Evolutionary conservation across 2,329 filamentous ascomycete species (phyloP).

Genomic region (Alternaria sp.): DNA sequence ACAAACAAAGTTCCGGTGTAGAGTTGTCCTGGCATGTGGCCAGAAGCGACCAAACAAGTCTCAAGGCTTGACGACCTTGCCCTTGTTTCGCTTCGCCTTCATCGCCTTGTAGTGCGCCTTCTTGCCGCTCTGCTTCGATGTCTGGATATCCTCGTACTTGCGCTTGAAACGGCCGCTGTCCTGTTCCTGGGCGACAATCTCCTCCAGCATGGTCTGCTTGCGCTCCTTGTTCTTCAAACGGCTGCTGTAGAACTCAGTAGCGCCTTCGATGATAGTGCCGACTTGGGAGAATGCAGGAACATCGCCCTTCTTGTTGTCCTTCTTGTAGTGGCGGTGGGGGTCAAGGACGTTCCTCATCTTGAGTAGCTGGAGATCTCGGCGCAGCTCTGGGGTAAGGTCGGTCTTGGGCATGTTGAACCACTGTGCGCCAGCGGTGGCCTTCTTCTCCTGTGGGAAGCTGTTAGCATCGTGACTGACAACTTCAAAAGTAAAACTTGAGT

Average conservation of each 20-base stretch:
- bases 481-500: conserved; percentile 11
- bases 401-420: conserved; percentile 93
- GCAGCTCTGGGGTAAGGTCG: conserved; percentile 80
- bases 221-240: conserved; percentile 86
- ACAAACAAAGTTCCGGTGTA: not conserved
- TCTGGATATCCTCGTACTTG: conserved; percentile 87
- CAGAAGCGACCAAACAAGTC: not conserved
- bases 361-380: conserved; percentile 86
- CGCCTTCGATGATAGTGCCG: conserved; percentile 85
- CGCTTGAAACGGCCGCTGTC: conserved; percentile 76
- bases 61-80: conserved; percentile 46
- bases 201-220: conserved; percentile 85
- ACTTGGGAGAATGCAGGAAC: conserved; percentile 86
- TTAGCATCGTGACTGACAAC: conserved; percentile 23
- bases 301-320: conserved; percentile 73
- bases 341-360: conserved; percentile 90
- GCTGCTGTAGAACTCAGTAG: conserved; percentile 83
- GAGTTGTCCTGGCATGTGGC: not conserved
- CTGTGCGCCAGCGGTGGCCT: conserved; percentile 73
- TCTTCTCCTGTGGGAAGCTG: conserved; percentile 56
- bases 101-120: conserved; percentile 87
- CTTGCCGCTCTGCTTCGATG: conserved; percentile 82
- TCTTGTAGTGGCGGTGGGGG: conserved; percentile 89
- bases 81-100: conserved; percentile 62
- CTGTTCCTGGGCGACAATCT: conserved; percentile 74